A percentile compares a stretch with the other conserved stretches of the same genome.
phyloP scores from a whole-genome alignment of 345 rosid species.

The Dipteronia sinensis region DNA sequence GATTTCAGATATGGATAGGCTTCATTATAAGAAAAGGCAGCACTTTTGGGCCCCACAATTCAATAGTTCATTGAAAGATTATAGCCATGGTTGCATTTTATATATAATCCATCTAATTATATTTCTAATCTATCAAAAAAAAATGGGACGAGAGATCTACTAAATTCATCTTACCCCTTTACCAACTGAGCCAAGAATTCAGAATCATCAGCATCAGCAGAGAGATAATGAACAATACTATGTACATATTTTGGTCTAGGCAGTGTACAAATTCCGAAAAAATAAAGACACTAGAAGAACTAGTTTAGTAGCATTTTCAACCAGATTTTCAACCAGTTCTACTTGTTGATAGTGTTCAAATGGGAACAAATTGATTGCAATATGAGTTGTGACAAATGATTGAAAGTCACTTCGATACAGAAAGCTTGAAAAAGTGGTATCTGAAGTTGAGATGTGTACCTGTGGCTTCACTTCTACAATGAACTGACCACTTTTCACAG shows the following conservation, averaged over 20 bases:
- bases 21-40: neutral
- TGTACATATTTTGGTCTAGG: too few relatives aligned
- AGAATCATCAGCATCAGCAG: neutral
- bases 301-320: neutral
- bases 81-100: neutral
- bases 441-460: slow-evolving; percentile 33
- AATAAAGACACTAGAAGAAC: neutral
- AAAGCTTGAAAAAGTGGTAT: neutral
- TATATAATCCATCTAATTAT: neutral
- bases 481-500: slow-evolving; percentile 70
- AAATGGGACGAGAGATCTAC: neutral
- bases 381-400: neutral
- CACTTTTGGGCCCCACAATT: neutral
- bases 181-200: neutral
- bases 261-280: neutral
- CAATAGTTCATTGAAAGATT: neutral
- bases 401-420: neutral
- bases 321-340: neutral
- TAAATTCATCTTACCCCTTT: neutral
- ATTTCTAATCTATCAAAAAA: neutral
- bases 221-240: neutral
- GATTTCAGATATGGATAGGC: neutral
- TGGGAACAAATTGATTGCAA: neutral
- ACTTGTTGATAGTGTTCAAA: neutral
- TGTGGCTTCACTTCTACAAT: slow-evolving; percentile 83